Conservation (phyloP, 139 green algal genomes). For the Chlorella sp. region DNA sequence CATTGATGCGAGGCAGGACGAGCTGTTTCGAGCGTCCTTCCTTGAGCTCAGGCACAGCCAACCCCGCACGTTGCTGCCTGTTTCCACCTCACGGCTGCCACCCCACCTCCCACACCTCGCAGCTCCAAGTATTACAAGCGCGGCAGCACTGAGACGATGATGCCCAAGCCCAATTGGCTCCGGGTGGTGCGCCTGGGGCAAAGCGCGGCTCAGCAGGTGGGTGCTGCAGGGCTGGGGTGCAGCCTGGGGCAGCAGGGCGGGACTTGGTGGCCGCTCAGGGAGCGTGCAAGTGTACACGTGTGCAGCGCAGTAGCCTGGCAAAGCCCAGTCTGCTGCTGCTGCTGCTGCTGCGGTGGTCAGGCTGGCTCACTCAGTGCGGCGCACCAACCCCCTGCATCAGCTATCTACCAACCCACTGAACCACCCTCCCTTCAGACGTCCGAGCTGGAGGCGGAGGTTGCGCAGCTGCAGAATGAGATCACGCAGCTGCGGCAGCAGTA, state of each 20-base stretch:
- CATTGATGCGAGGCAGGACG: no score
- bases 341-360: no score
- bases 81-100: no score
- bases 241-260: neutral
- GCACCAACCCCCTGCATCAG: neutral
- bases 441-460: constrained; percentile 21
- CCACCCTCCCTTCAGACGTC: neutral
- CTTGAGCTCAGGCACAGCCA: no score
- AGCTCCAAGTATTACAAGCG: constrained; percentile 23
- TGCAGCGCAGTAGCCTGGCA: no score
- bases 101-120: neutral
- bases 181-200: neutral
- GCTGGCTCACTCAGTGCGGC: no score
- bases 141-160: neutral
- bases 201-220: constrained; percentile 21
- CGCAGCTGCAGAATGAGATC: neutral
- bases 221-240: neutral
- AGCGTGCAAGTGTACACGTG: no score
- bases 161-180: constrained; percentile 4
- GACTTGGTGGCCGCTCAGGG: no score
- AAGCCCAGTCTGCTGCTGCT: no score
- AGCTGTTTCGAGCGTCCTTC: no score
- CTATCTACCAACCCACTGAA: neutral
- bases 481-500: neutral
- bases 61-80: no score